Evolutionary conservation across 2,329 filamentous ascomycete genomes (phyloP).

Genomic region (Ploettnerulaceae sp.): DNA sequence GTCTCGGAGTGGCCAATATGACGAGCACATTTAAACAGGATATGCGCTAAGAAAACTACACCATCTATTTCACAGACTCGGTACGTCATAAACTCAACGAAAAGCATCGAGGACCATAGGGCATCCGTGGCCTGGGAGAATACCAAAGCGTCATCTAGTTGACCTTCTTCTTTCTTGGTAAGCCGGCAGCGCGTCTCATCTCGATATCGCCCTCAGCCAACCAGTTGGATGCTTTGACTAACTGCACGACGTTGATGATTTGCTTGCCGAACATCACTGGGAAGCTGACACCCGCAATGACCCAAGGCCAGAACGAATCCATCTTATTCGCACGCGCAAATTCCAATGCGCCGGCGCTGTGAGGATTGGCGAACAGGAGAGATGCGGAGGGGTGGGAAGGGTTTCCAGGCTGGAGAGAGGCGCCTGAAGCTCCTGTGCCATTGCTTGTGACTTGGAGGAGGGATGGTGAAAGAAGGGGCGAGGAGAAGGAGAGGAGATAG

Average conservation of each 20-base stretch:
- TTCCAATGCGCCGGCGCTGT: slow-evolving; percentile 88
- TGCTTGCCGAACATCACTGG: slow-evolving; percentile 92
- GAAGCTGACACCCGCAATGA: slow-evolving; percentile 72
- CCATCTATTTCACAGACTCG: too few species aligned
- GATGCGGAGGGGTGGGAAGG: slow-evolving; percentile 65
- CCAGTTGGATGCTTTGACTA: slow-evolving; percentile 89
- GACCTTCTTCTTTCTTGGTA: slow-evolving; percentile 44
- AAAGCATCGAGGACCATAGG: neutral
- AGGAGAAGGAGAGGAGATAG: slow-evolving; percentile 96
- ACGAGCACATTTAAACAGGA: slow-evolving; percentile 7
- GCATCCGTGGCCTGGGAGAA: neutral
- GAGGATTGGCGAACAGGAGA: slow-evolving; percentile 80
- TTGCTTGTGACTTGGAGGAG: slow-evolving; percentile 61
- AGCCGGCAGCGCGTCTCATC: slow-evolving; percentile 51
- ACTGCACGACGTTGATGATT: slow-evolving; percentile 86
- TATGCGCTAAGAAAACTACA: neutral
- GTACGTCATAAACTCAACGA: neutral
- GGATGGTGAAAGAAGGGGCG: slow-evolving; percentile 79
- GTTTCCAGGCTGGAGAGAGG: slow-evolving; percentile 57
- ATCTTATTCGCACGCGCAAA: slow-evolving; percentile 92
- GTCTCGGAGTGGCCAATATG: slow-evolving; percentile 1
- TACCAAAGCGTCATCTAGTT: slow-evolving; percentile 16
- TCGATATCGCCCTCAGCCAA: slow-evolving; percentile 85
- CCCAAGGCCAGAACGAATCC: slow-evolving; percentile 71
- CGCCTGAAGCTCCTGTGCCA: slow-evolving; percentile 40